phyloP scores from a whole-genome alignment of 2,329 filamentous ascomycete genomes.

The Thielaviopsis ethacetica region DNA sequence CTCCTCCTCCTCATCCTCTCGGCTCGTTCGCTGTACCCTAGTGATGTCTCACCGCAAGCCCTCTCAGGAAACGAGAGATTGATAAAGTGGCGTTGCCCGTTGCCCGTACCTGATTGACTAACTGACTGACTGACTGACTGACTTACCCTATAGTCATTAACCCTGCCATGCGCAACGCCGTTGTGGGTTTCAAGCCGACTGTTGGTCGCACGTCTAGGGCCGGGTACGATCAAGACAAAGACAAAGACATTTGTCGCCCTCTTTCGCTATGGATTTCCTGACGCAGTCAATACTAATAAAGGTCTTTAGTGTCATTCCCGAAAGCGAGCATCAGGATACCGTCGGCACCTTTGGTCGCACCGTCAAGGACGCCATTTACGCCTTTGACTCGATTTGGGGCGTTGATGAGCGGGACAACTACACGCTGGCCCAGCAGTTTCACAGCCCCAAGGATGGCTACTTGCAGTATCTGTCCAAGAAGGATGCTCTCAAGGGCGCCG shows the following conservation, averaged over 20 bases:
- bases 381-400: conserved; percentile 52
- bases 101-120: too few relatives aligned
- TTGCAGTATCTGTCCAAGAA: conserved; percentile 37
- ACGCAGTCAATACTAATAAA: neutral
- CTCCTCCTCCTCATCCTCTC: too few relatives aligned
- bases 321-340: conserved; percentile 50
- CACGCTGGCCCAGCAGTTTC: conserved; percentile 38
- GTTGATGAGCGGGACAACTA: conserved; percentile 48
- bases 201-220: conserved; percentile 53
- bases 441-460: conserved; percentile 40
- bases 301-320: conserved; percentile 37
- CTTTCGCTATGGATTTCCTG: neutral
- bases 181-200: conserved; percentile 63
- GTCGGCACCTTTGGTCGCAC: conserved; percentile 52
- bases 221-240: conserved; percentile 15
- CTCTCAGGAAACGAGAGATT: neutral
- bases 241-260: neutral
- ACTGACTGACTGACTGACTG: neutral
- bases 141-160: conserved; percentile 39
- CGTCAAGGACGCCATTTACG: conserved; percentile 50
- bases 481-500: conserved; percentile 38
- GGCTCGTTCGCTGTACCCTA: neutral
- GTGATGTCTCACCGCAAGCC: neutral
- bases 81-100: neutral
- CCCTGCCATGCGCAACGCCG: conserved; percentile 49